Conservation (phyloP, 306 rosid genomes). For the Malus sieversii region DNA sequence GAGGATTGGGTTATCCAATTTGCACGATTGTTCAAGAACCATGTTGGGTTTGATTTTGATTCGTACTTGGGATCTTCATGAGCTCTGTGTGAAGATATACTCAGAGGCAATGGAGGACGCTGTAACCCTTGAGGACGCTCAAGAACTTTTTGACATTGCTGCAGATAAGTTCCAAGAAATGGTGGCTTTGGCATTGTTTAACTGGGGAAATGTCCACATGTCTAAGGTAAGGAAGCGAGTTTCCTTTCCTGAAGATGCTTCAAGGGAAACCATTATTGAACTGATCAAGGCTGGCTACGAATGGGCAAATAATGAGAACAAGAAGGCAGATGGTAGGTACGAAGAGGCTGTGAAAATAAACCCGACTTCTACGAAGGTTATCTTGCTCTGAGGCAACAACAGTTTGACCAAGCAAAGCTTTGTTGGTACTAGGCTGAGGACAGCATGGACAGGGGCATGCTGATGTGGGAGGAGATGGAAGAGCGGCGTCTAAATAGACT, state of each 20-base stretch:
- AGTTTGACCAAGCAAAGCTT: constrained; percentile 85
- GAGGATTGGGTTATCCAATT: constrained; percentile 96
- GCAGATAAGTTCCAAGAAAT: constrained; percentile 86
- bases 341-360: constrained; percentile 70
- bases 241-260: constrained; percentile 44
- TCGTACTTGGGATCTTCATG: constrained; percentile 80
- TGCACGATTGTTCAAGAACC: constrained; percentile 91
- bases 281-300: constrained; percentile 48
- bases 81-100: constrained; percentile 76
- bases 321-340: constrained; percentile 53
- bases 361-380: constrained; percentile 71
- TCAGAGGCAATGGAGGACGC: constrained; percentile 82
- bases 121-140: constrained; percentile 59
- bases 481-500: constrained; percentile 73
- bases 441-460: constrained; percentile 80
- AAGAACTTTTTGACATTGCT: constrained; percentile 72
- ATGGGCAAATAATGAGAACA: constrained; percentile 76
- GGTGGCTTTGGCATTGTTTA: constrained; percentile 83
- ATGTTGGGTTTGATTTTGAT: constrained; percentile 89
- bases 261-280: constrained; percentile 43
- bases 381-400: constrained; percentile 86
- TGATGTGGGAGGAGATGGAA: constrained; percentile 83
- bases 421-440: constrained; percentile 91
- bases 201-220: constrained; percentile 92
- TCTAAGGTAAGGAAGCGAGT: constrained; percentile 68